Evolutionary conservation across 2,329 filamentous ascomycete species (phyloP).

Genomic region (Diplodia intermedia): DNA sequence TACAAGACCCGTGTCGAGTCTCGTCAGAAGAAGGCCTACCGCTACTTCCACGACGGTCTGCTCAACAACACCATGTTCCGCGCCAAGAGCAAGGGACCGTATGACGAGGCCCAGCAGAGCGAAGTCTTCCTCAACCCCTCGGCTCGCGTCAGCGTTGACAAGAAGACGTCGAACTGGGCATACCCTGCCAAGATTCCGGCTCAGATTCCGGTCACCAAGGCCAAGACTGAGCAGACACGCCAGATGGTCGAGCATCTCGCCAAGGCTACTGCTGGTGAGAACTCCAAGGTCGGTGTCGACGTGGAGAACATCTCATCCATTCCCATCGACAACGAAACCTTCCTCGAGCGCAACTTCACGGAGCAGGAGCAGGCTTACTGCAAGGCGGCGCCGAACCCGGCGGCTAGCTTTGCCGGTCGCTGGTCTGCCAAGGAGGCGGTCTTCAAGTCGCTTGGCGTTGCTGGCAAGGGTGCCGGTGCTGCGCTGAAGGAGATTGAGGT

Average conservation of each 20-base stretch:
- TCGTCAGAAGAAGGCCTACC: conserved; percentile 97
- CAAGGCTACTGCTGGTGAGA: conserved; percentile 62
- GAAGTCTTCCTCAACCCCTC: conserved; percentile 93
- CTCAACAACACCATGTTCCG: conserved; percentile 99
- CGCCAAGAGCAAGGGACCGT: conserved; percentile 90
- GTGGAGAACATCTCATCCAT: conserved; percentile 87
- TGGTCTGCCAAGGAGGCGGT: conserved; percentile 99
- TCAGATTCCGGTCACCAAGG: conserved; percentile 62
- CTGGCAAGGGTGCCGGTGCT: conserved; percentile 86
- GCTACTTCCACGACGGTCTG: conserved; percentile 97
- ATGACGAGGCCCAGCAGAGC: conserved; percentile 84
- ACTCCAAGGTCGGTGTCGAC: conserved; percentile 88
- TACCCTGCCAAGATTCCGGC: conserved; percentile 70
- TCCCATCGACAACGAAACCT: conserved; percentile 93
- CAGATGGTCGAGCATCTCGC: conserved; percentile 81
- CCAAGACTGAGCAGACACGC: conserved; percentile 67
- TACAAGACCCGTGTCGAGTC: conserved; percentile 91
- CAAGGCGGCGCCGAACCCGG: conserved; percentile 75
- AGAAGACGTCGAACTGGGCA: conserved; percentile 80
- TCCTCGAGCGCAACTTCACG: conserved; percentile 95
- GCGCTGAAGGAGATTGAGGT: conserved; percentile 96
- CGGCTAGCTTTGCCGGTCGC: conserved; percentile 89
- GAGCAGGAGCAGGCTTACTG: conserved; percentile 85
- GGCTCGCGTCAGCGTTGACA: conserved; percentile 82
- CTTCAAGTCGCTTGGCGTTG: conserved; percentile 93